A percentile compares a stretch with the other conserved stretches of the same genome.
Evolutionary conservation across 2,329 filamentous ascomycete genomes (phyloP).

Genomic region (Xylariomycetidae sp.): DNA sequence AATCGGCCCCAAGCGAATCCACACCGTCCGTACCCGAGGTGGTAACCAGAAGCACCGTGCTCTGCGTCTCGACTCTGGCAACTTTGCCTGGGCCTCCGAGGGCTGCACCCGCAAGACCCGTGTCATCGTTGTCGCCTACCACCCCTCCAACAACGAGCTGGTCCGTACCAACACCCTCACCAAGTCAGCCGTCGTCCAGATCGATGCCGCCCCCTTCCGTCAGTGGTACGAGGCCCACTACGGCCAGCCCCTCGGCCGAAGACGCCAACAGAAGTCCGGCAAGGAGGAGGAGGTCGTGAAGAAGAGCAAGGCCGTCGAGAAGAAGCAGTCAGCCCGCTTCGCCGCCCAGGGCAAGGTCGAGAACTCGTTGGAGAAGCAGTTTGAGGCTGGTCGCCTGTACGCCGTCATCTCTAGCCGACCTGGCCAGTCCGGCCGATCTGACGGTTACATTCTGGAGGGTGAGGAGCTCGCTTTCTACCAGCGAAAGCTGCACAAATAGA

Average conservation of each 20-base stretch:
- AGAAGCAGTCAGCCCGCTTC: conserved; percentile 90
- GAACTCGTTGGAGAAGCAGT: conserved; percentile 89
- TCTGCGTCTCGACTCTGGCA: conserved; percentile 96
- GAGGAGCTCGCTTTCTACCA: conserved; percentile 99
- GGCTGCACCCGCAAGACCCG: conserved; percentile 98
- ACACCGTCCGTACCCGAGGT: conserved; percentile 94
- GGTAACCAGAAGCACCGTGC: conserved; percentile 99
- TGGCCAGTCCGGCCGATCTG: conserved; percentile 92
- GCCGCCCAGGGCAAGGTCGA: conserved; percentile 89
- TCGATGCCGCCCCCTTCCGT: conserved; percentile 97
- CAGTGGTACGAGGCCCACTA: conserved; percentile 99
- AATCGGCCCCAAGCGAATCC: conserved; percentile 95
- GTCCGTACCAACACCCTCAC: conserved; percentile 99
- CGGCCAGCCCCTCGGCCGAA: conserved; percentile 82
- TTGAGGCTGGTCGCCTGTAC: conserved; percentile 97
- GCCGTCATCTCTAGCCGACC: conserved; percentile 90
- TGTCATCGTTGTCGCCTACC: conserved; percentile 97
- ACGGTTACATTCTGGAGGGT: conserved; percentile 98
- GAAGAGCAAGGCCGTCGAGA: conserved; percentile 94
- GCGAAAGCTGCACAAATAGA: conserved; percentile 98
- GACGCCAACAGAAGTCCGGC: conserved; percentile 79
- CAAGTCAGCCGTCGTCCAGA: conserved; percentile 96
- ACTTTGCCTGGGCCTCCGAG: conserved; percentile 99
- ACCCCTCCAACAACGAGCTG: conserved; percentile 99
- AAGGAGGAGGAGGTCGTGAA: conserved; percentile 67